A percentile compares a stretch with the other conserved stretches of the same genome.
These are phyloP conservation scores for Didymosphaeria variabile DNA, from an alignment of 2,329 filamentous ascomycete genomes.

Conservation along the genomic window DNA sequence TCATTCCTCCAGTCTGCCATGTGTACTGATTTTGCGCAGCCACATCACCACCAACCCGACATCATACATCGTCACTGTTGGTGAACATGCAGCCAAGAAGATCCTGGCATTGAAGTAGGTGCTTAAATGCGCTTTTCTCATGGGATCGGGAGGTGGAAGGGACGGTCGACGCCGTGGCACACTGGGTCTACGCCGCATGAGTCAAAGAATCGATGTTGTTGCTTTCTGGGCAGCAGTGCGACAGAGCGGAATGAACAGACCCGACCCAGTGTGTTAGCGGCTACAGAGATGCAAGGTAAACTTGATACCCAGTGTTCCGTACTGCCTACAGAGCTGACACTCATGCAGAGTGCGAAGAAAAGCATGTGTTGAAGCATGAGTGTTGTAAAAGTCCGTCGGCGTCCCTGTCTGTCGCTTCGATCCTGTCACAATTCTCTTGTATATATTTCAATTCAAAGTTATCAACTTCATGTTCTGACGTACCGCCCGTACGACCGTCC, in stretches of 20 bases:
- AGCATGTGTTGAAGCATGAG: slow-evolving; percentile 8
- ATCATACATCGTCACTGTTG: slow-evolving; percentile 47
- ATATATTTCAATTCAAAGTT: slow-evolving; percentile 9
- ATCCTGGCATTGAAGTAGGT: slow-evolving; percentile 43
- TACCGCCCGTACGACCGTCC: not conserved
- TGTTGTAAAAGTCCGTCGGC: not conserved
- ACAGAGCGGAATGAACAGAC: slow-evolving; percentile 26
- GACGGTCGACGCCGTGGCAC: slow-evolving; percentile 11
- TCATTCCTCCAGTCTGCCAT: not conserved
- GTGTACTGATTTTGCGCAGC: slow-evolving; percentile 30
- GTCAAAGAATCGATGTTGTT: slow-evolving; percentile 14
- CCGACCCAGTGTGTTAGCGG: slow-evolving; percentile 28
- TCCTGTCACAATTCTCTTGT: slow-evolving; percentile 4
- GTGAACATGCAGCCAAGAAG: slow-evolving; percentile 51
- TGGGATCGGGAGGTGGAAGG: slow-evolving; percentile 17
- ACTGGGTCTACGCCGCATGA: slow-evolving; percentile 10
- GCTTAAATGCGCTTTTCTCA: slow-evolving; percentile 11
- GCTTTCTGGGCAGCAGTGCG: slow-evolving; percentile 31
- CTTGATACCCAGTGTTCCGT: not conserved
- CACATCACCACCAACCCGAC: slow-evolving; percentile 51
- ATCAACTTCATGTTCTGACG: not conserved
- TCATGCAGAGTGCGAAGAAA: slow-evolving; percentile 1
- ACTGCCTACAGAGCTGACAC: not conserved
- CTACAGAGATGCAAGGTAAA: slow-evolving; percentile 26
- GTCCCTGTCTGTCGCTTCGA: slow-evolving; percentile 1